Evolutionary conservation across 2,329 filamentous ascomycete species (phyloP).

Genomic region (Ilyonectria destructans): DNA sequence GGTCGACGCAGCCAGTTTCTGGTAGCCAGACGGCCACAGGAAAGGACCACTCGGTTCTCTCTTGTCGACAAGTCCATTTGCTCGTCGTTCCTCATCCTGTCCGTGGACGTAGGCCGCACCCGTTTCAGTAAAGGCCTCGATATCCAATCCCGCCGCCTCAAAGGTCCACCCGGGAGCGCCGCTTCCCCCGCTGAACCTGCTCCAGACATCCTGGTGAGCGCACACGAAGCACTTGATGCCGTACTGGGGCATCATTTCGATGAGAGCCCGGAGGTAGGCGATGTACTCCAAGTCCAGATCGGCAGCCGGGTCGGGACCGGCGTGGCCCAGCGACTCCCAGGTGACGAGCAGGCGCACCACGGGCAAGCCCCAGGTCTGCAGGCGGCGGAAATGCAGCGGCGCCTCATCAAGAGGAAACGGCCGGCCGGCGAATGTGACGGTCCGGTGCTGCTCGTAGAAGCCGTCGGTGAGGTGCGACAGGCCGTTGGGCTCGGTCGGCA

Average conservation of each 20-base stretch:
- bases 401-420: constrained; percentile 59
- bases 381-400: constrained; percentile 56
- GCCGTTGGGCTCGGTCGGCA: constrained; percentile 56
- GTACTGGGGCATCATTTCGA: constrained; percentile 57
- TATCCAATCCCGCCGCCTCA: constrained; percentile 58
- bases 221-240: constrained; percentile 61
- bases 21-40: constrained; percentile 57
- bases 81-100: constrained; percentile 52
- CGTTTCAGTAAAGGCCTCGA: constrained; percentile 55
- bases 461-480: constrained; percentile 58
- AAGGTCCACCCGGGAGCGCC: constrained; percentile 62
- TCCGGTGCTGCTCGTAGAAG: constrained; percentile 57
- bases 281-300: constrained; percentile 59
- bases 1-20: constrained; percentile 56
- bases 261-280: constrained; percentile 54
- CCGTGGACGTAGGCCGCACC: constrained; percentile 56
- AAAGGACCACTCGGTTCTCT: constrained; percentile 56
- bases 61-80: constrained; percentile 45
- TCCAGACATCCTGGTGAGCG: constrained; percentile 62
- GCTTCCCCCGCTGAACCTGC: constrained; percentile 60
- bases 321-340: constrained; percentile 59
- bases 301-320: constrained; percentile 51
- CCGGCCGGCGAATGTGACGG: constrained; percentile 57
- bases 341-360: constrained; percentile 60
- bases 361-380: constrained; percentile 58